Percentiles rank a stretch among this genome's conserved stretches.
Conservation (phyloP, 495 filamentous ascomycete species). For the Podospora anserina region DNA sequence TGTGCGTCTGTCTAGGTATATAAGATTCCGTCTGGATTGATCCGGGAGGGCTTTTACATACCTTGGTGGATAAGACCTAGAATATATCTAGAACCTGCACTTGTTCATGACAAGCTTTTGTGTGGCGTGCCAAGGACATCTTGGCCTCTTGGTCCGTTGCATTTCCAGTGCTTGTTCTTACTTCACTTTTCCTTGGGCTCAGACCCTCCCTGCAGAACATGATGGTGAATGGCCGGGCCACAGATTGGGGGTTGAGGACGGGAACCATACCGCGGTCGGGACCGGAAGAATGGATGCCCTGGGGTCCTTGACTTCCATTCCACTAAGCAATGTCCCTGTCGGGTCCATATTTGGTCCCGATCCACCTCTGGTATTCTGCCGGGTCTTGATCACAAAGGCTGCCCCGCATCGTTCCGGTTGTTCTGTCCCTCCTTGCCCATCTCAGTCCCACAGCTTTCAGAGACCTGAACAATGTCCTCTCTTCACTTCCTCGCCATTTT, state of each 20-base stretch:
- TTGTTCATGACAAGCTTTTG: not conserved
- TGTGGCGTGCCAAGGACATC: not conserved
- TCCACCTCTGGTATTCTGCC: not conserved
- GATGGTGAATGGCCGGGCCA: not conserved
- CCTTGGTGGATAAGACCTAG: too few species aligned
- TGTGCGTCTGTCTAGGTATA: too few species aligned
- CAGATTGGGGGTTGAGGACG: too few species aligned
- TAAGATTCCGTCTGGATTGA: too few species aligned
- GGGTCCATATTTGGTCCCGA: not conserved
- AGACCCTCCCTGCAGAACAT: not conserved
- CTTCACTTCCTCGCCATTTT: conserved; percentile 21
- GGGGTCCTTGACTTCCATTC: too few species aligned
- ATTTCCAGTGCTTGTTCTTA: not conserved
- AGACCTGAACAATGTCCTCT: not conserved
- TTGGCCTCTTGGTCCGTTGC: not conserved
- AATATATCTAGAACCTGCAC: not conserved
- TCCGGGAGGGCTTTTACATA: too few species aligned
- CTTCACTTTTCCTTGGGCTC: not conserved
- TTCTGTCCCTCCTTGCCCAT: not conserved
- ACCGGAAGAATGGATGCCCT: not conserved
- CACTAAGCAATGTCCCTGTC: not conserved
- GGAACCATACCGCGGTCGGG: too few species aligned
- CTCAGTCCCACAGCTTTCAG: not conserved
- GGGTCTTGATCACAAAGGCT: not conserved
- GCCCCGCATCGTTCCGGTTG: not conserved